A percentile compares a stretch with the other conserved stretches of the same genome.
Conservation (phyloP, 352 stramenopile genomes). For the Pythium scleroteichum region DNA sequence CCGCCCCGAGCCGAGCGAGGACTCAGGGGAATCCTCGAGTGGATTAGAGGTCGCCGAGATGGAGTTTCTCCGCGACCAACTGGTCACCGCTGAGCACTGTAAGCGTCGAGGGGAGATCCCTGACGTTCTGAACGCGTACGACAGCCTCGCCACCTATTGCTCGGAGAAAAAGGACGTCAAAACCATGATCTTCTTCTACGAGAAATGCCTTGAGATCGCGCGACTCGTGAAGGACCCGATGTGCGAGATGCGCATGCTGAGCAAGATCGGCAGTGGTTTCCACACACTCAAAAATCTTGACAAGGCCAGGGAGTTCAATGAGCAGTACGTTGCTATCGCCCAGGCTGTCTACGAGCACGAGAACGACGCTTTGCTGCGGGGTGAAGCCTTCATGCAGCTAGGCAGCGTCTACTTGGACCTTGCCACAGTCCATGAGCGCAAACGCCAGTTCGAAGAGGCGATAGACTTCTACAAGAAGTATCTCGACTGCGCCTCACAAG, state of each 20-base stretch:
- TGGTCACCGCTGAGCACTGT: constrained; percentile 86
- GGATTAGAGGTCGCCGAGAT: constrained; percentile 60
- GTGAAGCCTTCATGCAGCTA: constrained; percentile 64
- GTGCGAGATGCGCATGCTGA: constrained; percentile 87
- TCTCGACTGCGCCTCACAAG: constrained; percentile 67
- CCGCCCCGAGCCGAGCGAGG: constrained; percentile 38
- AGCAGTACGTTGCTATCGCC: constrained; percentile 79
- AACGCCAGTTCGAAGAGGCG: constrained; percentile 38
- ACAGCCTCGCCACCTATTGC: constrained; percentile 76
- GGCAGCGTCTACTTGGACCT: constrained; percentile 78
- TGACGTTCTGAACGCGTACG: constrained; percentile 84
- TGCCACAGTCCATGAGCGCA: constrained; percentile 46
- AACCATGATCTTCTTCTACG: constrained; percentile 93
- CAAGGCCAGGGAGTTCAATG: constrained; percentile 76
- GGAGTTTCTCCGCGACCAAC: constrained; percentile 87
- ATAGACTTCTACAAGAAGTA: constrained; percentile 80
- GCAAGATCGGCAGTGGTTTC: constrained; percentile 83
- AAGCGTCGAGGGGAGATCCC: constrained; percentile 87
- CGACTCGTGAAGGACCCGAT: constrained; percentile 83
- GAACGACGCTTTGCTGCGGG: constrained; percentile 54
- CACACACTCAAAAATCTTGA: constrained; percentile 69
- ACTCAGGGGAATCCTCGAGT: constrained; percentile 19
- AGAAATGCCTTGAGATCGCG: constrained; percentile 92
- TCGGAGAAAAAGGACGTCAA: constrained; percentile 77
- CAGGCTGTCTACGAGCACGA: constrained; percentile 67